Evolutionary conservation across 169 alveolate species (phyloP).

Genomic region (Eimeria sp.): DNA sequence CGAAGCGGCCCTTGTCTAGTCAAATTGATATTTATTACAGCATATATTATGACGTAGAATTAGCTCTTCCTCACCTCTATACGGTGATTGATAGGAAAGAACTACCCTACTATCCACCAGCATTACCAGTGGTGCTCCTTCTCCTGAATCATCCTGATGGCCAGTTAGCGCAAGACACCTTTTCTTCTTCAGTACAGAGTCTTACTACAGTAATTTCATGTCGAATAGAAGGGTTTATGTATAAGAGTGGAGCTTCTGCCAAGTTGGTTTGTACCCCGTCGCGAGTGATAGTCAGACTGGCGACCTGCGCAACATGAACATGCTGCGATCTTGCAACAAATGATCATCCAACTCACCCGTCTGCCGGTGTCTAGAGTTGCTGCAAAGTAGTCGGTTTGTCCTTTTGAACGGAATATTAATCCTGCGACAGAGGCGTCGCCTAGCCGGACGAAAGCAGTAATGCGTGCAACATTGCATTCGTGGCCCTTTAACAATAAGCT

Average conservation of each 20-base stretch:
- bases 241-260: constrained; percentile 34
- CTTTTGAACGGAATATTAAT: constrained; percentile 63
- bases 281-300: not conserved
- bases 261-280: constrained; percentile 38
- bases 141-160: constrained; percentile 71
- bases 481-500: constrained; percentile 68
- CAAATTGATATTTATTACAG: not conserved
- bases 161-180: not conserved
- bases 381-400: constrained; percentile 38
- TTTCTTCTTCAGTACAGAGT: not conserved
- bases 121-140: constrained; percentile 55
- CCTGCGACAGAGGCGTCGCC: constrained; percentile 74
- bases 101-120: constrained; percentile 39
- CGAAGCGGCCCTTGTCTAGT: constrained; percentile 75
- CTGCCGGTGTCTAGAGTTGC: constrained; percentile 57
- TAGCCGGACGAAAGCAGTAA: constrained; percentile 63
- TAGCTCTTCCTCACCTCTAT: not conserved
- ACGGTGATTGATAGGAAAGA: constrained; percentile 52
- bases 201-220: constrained; percentile 80
- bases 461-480: constrained; percentile 64
- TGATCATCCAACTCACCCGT: constrained; percentile 5
- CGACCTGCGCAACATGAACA: constrained; percentile 14
- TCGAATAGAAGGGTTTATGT: constrained; percentile 79
- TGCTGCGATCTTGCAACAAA: not conserved
- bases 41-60: not conserved